Evolutionary conservation across 805 yeast species (phyloP), one percentile per base, ranked within the genome.

Genomic region (Metschnikowia gruessii): DNA sequence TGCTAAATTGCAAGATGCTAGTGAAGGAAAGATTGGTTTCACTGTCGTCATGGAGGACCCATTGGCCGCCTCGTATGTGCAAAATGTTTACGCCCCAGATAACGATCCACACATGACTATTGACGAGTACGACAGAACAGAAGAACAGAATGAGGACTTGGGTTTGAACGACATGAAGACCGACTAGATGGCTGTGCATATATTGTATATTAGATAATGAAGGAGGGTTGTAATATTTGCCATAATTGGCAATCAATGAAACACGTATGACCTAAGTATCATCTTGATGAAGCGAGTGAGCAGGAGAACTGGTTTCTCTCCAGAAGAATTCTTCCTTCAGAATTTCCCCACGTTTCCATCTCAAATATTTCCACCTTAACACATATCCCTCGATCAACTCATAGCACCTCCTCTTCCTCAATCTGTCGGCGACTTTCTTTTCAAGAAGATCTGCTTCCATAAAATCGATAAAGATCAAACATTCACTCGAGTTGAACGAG

Each of bases 1-100:
- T 53, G 82, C 78, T 8, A 79, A 77, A 43, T 72, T 94, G 57
- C 82, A 86, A 53, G 79, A 80, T 37, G 98, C 97, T 12, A 73
- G 85, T 45, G 86, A 78, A 22, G 99, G 98, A 37, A 81, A 86
- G 54, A 72, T 80, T 38, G 81, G 84, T 47, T 91, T 94, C 69
- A 92, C 97, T 1, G 77, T 94, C 30, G 64, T 80, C 35, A 86
- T 94, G 95, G 90, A 83, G 54, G 99, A 94, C 68, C 99, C 99
- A 6, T 70, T 94, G 59, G 96, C 97, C 16, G 85, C 95, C 4
- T 89, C 97, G 0, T 94, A 94, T 61, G 86, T 94, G 52, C 99
- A 94, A 69, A 94, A 94, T 63, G 94, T 92, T n/a, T 94, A 91
- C 62, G 99, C 99, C 30, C 99, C 99, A 22, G 99, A 94, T 69